A percentile compares a stretch with the other conserved stretches of the same genome.
Evolutionary conservation across 225 moss, liverwort and hornwort species (phyloP).

Genomic region (Antitrichia curtipendula): DNA sequence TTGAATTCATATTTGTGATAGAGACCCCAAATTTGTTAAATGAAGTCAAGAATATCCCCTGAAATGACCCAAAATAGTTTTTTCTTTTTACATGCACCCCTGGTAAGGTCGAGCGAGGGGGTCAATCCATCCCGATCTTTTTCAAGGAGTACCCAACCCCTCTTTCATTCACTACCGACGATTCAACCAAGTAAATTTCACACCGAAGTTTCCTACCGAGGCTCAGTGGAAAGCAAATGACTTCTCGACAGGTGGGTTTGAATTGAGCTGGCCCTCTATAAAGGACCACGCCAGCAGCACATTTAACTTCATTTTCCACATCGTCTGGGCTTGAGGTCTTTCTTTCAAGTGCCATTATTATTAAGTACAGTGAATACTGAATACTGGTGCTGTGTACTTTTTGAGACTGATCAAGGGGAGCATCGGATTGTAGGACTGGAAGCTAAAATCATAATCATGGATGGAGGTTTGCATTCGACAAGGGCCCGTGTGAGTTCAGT

Average conservation of each 20-base stretch:
- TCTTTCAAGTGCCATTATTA: background rate
- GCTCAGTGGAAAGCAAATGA: background rate
- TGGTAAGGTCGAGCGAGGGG: no score
- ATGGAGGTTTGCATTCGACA: background rate
- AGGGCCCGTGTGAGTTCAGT: background rate
- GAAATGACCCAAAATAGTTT: no score
- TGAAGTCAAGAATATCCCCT: no score
- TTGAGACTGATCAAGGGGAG: background rate
- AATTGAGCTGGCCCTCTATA: background rate
- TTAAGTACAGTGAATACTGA: background rate
- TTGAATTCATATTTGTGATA: no score
- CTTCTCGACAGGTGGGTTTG: background rate
- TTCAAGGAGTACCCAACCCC: background rate
- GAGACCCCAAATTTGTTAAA: no score
- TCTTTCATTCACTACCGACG: background rate
- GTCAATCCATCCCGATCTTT: no score
- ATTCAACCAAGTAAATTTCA: background rate
- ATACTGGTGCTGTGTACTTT: background rate
- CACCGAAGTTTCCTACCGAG: background rate
- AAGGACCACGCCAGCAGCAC: background rate
- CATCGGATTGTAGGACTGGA: background rate
- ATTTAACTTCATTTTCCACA: background rate
- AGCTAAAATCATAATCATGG: background rate
- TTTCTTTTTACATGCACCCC: no score
- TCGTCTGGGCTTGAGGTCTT: background rate